Conservation (phyloP, 1,284 basidiomycete genomes). For the Inonotus obliquus region DNA sequence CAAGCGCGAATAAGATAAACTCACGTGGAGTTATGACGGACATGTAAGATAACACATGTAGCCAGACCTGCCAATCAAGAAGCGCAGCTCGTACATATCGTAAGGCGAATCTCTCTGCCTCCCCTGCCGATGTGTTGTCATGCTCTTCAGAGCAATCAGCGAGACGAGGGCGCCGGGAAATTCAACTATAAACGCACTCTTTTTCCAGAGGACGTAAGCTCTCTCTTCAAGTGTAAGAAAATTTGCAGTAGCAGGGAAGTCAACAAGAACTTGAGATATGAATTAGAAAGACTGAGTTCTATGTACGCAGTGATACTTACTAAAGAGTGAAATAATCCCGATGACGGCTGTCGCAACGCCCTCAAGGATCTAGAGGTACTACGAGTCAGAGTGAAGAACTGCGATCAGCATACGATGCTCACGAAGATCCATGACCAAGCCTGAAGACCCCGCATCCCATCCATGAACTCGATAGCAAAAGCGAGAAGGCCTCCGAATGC, state of each 20-base stretch:
- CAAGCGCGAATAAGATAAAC: conserved; percentile 23
- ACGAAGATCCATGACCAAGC: conserved; percentile 49
- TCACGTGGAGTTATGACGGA: conserved; percentile 54
- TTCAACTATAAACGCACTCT: conserved; percentile 38
- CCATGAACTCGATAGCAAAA: conserved; percentile 41
- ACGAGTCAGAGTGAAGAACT: background rate
- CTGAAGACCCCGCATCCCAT: conserved; percentile 33
- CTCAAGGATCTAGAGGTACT: conserved; percentile 43
- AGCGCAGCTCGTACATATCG: conserved; percentile 52
- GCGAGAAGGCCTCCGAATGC: conserved; percentile 39
- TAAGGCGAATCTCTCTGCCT: conserved; percentile 54
- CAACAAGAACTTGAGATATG: conserved; percentile 41
- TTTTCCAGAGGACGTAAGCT: conserved; percentile 54
- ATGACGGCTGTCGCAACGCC: conserved; percentile 47
- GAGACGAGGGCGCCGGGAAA: conserved; percentile 27
- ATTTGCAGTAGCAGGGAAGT: conserved; percentile 51
- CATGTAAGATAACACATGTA: conserved; percentile 57
- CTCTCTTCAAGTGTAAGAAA: conserved; percentile 52
- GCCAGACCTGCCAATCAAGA: conserved; percentile 62
- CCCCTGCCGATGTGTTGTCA: conserved; percentile 61
- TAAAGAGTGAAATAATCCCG: conserved; percentile 39
- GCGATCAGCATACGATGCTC: conserved; percentile 18
- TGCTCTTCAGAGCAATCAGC: conserved; percentile 42
- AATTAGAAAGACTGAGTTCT: background rate
- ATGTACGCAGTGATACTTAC: conserved; percentile 29